A percentile compares a stretch with the other conserved stretches of the same genome.
Conservation (phyloP, 345 rosid species). For the Camelina laxa region DNA sequence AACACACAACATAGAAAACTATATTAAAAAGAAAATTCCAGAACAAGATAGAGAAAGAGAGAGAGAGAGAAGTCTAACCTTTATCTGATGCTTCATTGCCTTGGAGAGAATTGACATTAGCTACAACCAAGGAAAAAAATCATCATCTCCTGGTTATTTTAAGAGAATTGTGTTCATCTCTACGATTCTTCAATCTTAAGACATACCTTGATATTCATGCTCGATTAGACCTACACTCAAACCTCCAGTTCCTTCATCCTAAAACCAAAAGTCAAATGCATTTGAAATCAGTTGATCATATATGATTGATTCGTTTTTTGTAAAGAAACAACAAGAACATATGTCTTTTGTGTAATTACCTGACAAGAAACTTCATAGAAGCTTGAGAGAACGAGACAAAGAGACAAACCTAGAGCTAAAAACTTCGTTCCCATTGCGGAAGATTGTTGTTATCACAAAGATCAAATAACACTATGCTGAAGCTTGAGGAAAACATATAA, state of each 20-base stretch:
- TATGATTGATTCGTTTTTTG: neutral
- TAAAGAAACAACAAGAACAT: neutral
- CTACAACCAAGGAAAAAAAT: conserved; percentile 15
- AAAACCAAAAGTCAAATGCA: conserved; percentile 17
- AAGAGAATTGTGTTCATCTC: neutral
- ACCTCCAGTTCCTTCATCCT: conserved; percentile 42
- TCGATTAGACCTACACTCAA: conserved; percentile 35
- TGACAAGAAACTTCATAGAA: conserved; percentile 42
- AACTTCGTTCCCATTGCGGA: conserved; percentile 35
- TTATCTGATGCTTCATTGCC: conserved; percentile 31
- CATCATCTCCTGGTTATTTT: neutral
- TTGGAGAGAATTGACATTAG: conserved; percentile 42
- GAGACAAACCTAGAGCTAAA: conserved; percentile 42
- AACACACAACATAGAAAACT: conserved; percentile 21
- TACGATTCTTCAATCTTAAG: neutral
- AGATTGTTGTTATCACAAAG: conserved; percentile 24
- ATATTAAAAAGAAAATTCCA: neutral
- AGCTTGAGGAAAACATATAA: neutral
- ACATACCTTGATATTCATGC: conserved; percentile 31
- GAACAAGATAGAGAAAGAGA: neutral
- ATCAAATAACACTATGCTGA: conserved; percentile 22
- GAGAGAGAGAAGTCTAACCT: conserved; percentile 25
- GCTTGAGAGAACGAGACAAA: conserved; percentile 35
- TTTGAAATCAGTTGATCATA: neutral
- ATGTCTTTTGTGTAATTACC: conserved; percentile 25